Conservation (phyloP, 2,329 filamentous ascomycete genomes). For the Ascochyta koolunga region DNA sequence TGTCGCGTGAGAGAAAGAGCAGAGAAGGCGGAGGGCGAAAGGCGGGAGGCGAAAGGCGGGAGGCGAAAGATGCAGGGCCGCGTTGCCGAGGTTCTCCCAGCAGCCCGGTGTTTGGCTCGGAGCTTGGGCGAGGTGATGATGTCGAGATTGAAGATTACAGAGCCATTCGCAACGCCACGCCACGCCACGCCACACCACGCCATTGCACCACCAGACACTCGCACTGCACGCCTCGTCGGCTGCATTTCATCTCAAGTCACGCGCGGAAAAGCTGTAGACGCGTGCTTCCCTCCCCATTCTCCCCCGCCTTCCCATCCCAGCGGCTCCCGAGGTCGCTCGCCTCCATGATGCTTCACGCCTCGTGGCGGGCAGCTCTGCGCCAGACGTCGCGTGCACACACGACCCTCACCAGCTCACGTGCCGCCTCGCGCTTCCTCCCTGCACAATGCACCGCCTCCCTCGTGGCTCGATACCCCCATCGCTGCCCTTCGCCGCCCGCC, state of each 20-base stretch:
- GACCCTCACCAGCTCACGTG: conserved; percentile 37
- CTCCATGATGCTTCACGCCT: conserved; percentile 64
- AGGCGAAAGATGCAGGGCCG: background rate
- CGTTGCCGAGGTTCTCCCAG: background rate
- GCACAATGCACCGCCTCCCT: conserved; percentile 40
- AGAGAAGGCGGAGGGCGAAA: conserved; percentile 4
- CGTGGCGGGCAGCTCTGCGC: conserved; percentile 68
- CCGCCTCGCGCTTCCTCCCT: conserved; percentile 34
- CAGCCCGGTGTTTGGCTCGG: conserved; percentile 10
- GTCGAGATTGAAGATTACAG: conserved; percentile 16
- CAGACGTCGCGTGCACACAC: conserved; percentile 53
- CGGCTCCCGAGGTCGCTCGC: conserved; percentile 19
- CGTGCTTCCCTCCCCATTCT: conserved; percentile 1
- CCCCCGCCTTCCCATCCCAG: background rate
- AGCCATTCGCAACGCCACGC: conserved; percentile 12
- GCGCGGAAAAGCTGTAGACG: conserved; percentile 14
- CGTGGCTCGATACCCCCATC: conserved; percentile 28
- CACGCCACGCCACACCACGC: conserved; percentile 10
- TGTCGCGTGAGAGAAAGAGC: conserved; percentile 12
- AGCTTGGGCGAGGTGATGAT: conserved; percentile 16
- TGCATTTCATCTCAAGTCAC: conserved; percentile 8
- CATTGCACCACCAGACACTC: conserved; percentile 7
- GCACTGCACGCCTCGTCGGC: conserved; percentile 18
- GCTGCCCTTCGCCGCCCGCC: conserved; percentile 38
- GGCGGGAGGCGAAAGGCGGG: too few species aligned